Evolutionary conservation across 148 eudicot species (phyloP), one percentile per base, ranked within the genome.

Genomic region (Fagopyrum homotropicum): DNA sequence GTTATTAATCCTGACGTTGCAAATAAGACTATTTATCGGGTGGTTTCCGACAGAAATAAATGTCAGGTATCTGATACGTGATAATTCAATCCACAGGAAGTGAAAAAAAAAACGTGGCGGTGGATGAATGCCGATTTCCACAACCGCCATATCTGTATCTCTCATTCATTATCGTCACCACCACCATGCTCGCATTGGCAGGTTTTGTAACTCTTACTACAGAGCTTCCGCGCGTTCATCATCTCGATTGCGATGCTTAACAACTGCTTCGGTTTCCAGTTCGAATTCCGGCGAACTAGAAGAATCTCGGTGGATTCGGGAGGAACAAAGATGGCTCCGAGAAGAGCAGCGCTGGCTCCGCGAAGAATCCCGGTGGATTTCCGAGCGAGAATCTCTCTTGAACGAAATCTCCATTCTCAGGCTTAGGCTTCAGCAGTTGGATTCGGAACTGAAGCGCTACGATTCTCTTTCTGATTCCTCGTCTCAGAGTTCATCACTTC

Each of bases 321-420:
- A 94, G 54, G 97, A 94, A 82, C 90, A 90, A 40, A 79, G 98
- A 78, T 94, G 98, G 98, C 51, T 92, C 2, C 85, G 98, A 46
- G 97, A 95, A 79, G 98, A 94, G 89, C 91, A 89, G 70, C 87
- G 97, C 78, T 94, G 98, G 98, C 86, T 94, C 55, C 84, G 96
- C 16, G 88, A 94, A 74, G 97, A 94, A 81, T 72, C 85, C 17
- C 85, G 88, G 12, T 94, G 98, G 98, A 82, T 76, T 11, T 71
- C 79, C 19, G 93, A 95, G 79, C 87, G 97, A 8, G 83, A 87
- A 4, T 82, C 89, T 14, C 85, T 95, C 19, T 64, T 92, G 72
- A 77, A 75, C 15, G 80, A 90, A 57, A 84, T 90, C 78, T 77
- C 83, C 4, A 57, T 78, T 19, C 84, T 93, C 22, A 75, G 82